Percentiles rank a stretch among this genome's conserved stretches.
phyloP scores from a whole-genome alignment of 2,329 filamentous ascomycete genomes.

The Alternaria longipes region DNA sequence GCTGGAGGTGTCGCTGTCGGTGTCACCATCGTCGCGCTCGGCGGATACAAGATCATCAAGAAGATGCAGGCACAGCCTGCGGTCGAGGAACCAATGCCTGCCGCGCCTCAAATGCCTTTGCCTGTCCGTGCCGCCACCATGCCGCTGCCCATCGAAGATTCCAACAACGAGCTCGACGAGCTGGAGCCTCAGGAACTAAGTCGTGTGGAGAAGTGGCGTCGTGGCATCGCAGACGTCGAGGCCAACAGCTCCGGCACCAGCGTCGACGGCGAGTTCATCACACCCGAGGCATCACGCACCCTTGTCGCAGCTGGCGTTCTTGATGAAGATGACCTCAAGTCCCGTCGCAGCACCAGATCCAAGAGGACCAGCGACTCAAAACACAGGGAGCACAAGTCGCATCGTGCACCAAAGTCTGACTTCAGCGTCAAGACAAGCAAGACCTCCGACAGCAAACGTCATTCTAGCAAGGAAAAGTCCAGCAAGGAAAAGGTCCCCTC shows the following conservation, averaged over 20 bases:
- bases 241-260: slow-evolving; percentile 65
- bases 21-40: slow-evolving; percentile 94
- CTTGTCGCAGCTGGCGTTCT: slow-evolving; percentile 57
- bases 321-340: slow-evolving; percentile 59
- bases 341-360: slow-evolving; percentile 40
- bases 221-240: slow-evolving; percentile 68
- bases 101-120: slow-evolving; percentile 20
- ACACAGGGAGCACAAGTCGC: slow-evolving; percentile 43
- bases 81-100: slow-evolving; percentile 31
- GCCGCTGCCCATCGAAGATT: slow-evolving; percentile 13
- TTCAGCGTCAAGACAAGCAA: slow-evolving; percentile 39
- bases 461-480: slow-evolving; percentile 11
- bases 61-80: slow-evolving; percentile 67
- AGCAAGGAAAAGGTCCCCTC: slow-evolving; percentile 8
- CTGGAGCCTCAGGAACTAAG: slow-evolving; percentile 66
- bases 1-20: slow-evolving; percentile 88
- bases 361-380: slow-evolving; percentile 35
- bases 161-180: slow-evolving; percentile 60
- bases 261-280: slow-evolving; percentile 73
- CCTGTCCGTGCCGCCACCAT: slow-evolving; percentile 22
- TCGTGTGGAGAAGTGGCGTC: slow-evolving; percentile 69
- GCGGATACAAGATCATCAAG: slow-evolving; percentile 97
- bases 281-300: slow-evolving; percentile 61
- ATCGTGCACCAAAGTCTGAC: slow-evolving; percentile 38
- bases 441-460: slow-evolving; percentile 11